Evolutionary conservation across 257 asterid genomes (phyloP).

Genomic region (Penstemon newberryi): DNA sequence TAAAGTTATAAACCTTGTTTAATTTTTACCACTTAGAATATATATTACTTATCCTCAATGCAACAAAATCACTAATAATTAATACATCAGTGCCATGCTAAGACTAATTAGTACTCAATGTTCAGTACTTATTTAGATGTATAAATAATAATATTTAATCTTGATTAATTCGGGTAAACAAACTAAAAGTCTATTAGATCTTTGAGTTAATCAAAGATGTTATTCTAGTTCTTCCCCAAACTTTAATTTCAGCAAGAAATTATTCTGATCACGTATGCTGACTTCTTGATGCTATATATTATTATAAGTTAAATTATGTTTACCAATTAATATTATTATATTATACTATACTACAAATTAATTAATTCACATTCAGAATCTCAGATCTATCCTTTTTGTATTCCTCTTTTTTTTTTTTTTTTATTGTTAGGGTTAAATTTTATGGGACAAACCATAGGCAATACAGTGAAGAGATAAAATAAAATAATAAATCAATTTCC

Average conservation of each 20-base stretch:
- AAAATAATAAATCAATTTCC: slow-evolving; percentile 37
- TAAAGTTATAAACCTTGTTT: too few species aligned
- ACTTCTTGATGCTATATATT: neutral
- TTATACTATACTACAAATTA: neutral
- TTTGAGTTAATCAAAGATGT: slow-evolving; percentile 28
- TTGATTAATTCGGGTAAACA: neutral
- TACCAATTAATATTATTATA: too few species aligned
- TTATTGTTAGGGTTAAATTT: neutral
- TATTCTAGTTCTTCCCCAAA: slow-evolving; percentile 12
- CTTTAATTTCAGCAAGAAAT: neutral
- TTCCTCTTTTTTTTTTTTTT: neutral
- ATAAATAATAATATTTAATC: neutral
- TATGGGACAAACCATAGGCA: neutral
- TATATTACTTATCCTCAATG: too few species aligned
- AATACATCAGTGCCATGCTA: too few species aligned
- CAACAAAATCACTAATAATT: too few species aligned
- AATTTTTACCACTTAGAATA: too few species aligned
- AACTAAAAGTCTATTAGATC: slow-evolving; percentile 39
- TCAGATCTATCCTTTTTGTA: neutral
- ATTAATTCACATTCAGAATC: neutral
- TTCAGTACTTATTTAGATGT: too few species aligned
- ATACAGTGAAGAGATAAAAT: neutral
- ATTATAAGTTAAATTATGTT: neutral
- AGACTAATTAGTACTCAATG: too few species aligned
- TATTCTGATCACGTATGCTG: neutral